Percentiles rank a stretch among this genome's conserved stretches.
Evolutionary conservation across 495 filamentous ascomycete genomes (phyloP).

Genomic region (Aspergillus mulundensis): DNA sequence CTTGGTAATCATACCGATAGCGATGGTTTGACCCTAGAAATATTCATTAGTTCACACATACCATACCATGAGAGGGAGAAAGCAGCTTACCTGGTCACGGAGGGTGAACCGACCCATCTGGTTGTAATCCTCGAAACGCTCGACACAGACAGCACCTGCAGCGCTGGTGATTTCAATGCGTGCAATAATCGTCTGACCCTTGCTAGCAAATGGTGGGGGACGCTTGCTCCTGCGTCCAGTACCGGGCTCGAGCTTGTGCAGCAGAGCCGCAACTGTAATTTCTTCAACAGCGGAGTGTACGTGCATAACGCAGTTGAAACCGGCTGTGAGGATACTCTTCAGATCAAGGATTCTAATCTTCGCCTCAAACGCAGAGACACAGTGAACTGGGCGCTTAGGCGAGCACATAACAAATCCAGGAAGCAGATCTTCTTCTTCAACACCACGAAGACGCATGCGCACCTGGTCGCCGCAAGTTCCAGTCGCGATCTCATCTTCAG

Average conservation of each 20-base stretch:
- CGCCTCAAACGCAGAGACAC: slow-evolving; percentile 85
- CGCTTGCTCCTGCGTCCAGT: slow-evolving; percentile 91
- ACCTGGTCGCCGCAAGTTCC: slow-evolving; percentile 94
- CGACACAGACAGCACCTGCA: slow-evolving; percentile 84
- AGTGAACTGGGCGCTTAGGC: slow-evolving; percentile 84
- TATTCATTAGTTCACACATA: slow-evolving; percentile 10
- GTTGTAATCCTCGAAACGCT: slow-evolving; percentile 88
- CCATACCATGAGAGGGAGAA: not conserved
- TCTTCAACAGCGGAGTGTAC: slow-evolving; percentile 93
- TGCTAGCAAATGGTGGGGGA: slow-evolving; percentile 86
- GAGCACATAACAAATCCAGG: slow-evolving; percentile 98
- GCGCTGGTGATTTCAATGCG: slow-evolving; percentile 79
- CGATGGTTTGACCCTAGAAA: slow-evolving; percentile 84
- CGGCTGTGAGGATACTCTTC: slow-evolving; percentile 85
- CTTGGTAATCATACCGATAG: slow-evolving; percentile 94
- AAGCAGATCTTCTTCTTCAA: slow-evolving; percentile 95
- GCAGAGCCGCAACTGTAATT: slow-evolving; percentile 76
- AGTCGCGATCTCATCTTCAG: slow-evolving; percentile 79
- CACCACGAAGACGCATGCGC: slow-evolving; percentile 82
- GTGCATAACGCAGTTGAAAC: slow-evolving; percentile 88
- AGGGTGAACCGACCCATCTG: slow-evolving; percentile 94
- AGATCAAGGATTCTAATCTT: slow-evolving; percentile 95
- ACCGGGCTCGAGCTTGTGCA: slow-evolving; percentile 96
- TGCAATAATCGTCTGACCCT: slow-evolving; percentile 90
- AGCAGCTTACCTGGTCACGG: slow-evolving; percentile 72